phyloP scores from a whole-genome alignment of 1,284 basidiomycete species.

The Thecaphora frezii region DNA sequence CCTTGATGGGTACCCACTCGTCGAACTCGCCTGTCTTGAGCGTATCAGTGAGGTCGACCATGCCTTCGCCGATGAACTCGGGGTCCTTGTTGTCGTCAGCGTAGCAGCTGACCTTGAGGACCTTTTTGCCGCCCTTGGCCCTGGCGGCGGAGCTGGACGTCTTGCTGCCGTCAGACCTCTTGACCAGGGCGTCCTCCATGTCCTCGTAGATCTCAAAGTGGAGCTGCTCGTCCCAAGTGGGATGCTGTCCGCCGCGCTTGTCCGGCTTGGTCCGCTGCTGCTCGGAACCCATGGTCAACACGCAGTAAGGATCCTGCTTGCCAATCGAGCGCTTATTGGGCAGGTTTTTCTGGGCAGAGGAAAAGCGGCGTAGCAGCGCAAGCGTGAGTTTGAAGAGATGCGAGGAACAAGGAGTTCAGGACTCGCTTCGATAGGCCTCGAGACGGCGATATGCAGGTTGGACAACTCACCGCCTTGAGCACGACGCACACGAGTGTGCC shows the following conservation, averaged over 20 bases:
- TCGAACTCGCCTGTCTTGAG: slow-evolving; percentile 94
- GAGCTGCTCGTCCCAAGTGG: slow-evolving; percentile 97
- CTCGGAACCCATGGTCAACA: slow-evolving; percentile 68
- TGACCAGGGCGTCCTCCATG: slow-evolving; percentile 67
- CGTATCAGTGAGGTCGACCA: slow-evolving; percentile 84
- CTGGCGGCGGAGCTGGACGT: slow-evolving; percentile 63
- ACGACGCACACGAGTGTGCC: slow-evolving; percentile 94
- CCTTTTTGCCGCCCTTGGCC: slow-evolving; percentile 70
- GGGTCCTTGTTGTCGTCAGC: slow-evolving; percentile 94
- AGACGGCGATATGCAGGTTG: neutral
- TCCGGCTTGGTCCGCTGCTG: slow-evolving; percentile 73
- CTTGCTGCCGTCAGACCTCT: slow-evolving; percentile 43
- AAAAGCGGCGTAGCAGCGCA: neutral
- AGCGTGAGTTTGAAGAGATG: too few species aligned
- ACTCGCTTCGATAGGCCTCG: neutral
- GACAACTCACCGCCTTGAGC: slow-evolving; percentile 80
- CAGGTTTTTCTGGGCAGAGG: slow-evolving; percentile 37
- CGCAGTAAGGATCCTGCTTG: slow-evolving; percentile 95
- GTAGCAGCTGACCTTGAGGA: slow-evolving; percentile 81
- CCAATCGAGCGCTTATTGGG: slow-evolving; percentile 61
- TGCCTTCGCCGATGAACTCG: slow-evolving; percentile 87
- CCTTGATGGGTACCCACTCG: slow-evolving; percentile 78
- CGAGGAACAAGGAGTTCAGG: neutral
- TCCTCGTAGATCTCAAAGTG: slow-evolving; percentile 88
- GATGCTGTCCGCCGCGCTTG: slow-evolving; percentile 94